Evolutionary conservation across 208 protist genomes (phyloP).

Genomic region (Blastocrithidia nonstop): DNA sequence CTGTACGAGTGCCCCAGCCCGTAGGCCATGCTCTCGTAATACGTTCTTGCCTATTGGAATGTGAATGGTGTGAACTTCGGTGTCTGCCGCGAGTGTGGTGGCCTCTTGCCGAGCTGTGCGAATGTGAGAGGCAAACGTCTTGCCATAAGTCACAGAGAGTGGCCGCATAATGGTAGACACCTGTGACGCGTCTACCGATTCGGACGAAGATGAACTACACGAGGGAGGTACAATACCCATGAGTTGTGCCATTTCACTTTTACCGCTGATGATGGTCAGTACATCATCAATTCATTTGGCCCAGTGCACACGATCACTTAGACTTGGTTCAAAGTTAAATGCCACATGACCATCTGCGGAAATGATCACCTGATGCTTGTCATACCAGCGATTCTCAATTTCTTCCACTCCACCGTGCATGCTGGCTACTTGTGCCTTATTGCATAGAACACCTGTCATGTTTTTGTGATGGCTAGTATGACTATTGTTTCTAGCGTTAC

Average conservation of each 20-base stretch:
- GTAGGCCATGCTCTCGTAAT: conserved; percentile 23
- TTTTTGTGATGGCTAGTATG: conserved; percentile 14
- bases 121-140: conserved; percentile 64
- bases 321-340: conserved; percentile 78
- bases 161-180: conserved; percentile 24
- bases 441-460: neutral
- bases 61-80: conserved; percentile 35
- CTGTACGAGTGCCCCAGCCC: conserved; percentile 75
- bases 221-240: conserved; percentile 3
- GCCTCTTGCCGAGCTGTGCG: conserved; percentile 57
- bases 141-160: conserved; percentile 65
- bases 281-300: conserved; percentile 64
- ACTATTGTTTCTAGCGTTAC: conserved; percentile 46
- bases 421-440: conserved; percentile 16
- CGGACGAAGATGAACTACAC: conserved; percentile 4
- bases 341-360: conserved; percentile 66
- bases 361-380: conserved; percentile 87
- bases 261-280: conserved; percentile 11
- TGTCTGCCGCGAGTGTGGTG: conserved; percentile 29
- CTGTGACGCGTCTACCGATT: conserved; percentile 7
- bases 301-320: conserved; percentile 72
- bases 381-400: conserved; percentile 85
- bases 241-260: no score
- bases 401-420: conserved; percentile 63
- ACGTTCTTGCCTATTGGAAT: conserved; percentile 31